Evolutionary conservation across 306 rosid genomes (phyloP), one percentile per base, ranked within the genome.

Genomic region (Cucurbita argyrosperma): DNA sequence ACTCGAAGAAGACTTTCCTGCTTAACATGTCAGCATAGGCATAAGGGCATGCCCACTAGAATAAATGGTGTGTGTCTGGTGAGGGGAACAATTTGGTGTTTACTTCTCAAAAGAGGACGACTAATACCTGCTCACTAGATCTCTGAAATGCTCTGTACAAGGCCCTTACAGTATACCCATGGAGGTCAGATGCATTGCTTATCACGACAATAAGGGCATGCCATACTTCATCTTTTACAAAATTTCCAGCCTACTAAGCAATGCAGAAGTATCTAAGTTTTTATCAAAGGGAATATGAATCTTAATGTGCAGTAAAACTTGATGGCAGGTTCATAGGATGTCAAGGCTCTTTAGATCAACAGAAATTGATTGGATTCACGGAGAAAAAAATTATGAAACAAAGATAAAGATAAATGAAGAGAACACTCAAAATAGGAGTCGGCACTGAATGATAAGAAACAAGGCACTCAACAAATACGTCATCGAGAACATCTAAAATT

Each of bases 221-320:
- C 97, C 99, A 94, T 38, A 88, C 97, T 76, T 94, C 99, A 94
- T 94, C 97, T 85, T 91, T 89, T 68, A 94, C 95, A 83, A 86
- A 88, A 83, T 85, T 94, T 89, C 99, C 99, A 91, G 99, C 99
- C 99, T 94, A 90, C 95, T 83, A 90, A 89, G 86, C 90, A 89
- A 39, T 78, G 80, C 76, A 88, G 56, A 80, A 82, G 88, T 74
- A 84, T 90, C 84, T 90, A 83, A 79, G 85, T 70, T 70, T 72
- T 78, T 74, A 61, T 43, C 63, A 75, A 75, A 59, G 30, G 13
- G 26, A 46, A 45, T 12, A 69, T 50, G 39, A 49, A 69, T 49
- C 57, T 69, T 30, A 30, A 30, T 30, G 35, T 30, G 35, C 4
- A 30, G 35, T 30, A 30, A 30, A 30, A 30, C 35, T 30, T 49